Base-by-base conservation (phyloP, 1,284 basidiomycete species). In the Marasmius oreades region DNA sequence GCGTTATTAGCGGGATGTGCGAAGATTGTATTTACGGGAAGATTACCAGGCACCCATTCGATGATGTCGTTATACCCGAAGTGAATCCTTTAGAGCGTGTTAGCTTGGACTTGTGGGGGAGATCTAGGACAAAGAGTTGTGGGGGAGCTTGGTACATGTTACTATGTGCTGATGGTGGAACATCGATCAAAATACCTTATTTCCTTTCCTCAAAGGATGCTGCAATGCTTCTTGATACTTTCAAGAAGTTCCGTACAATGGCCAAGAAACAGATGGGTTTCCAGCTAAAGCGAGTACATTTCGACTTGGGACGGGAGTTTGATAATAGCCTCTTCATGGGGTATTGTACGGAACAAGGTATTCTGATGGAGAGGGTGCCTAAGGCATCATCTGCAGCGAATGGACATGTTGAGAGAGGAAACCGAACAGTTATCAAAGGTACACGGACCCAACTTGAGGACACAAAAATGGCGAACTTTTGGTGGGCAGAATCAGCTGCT, bases 371-470 rank as follows among this genome's bases (percentile, higher is more conserved):
- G 44, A 16, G 26, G 5, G 34, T 62, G 5, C 61, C 61, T 8
- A 62, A 60, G 28, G 61, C 53, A 1, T 60, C 58, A 2, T 60
- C 58, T 37, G 18, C 55, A 11, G 58, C 58, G 0, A 56, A 60
- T 51, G 55, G 58, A 1, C 55, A 57, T 31, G 58, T 57, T 0
- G 58, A 60, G 33, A 45, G 56, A 1, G 55, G 51, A 1, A 60
- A 60, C 22, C 24, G 52, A 8, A 60, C 55, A 31, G 14, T 42
- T 14, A 54, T 59, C 5, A 44, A 48, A n/a, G 55, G 58, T 16
- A 45, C 51, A 1, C 23, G 39, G 3, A 46, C 11, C 28, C 57
- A 52, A 48, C n/a, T 22, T 53, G 28, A 44, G 22, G 53, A 57
- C 18, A 20, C 45, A 8, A 12, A 51, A 4, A 53, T 55, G 24